Conservation (phyloP, 371 early-diverging fungal genomes). For the Apophysomyces ossiformis region DNA sequence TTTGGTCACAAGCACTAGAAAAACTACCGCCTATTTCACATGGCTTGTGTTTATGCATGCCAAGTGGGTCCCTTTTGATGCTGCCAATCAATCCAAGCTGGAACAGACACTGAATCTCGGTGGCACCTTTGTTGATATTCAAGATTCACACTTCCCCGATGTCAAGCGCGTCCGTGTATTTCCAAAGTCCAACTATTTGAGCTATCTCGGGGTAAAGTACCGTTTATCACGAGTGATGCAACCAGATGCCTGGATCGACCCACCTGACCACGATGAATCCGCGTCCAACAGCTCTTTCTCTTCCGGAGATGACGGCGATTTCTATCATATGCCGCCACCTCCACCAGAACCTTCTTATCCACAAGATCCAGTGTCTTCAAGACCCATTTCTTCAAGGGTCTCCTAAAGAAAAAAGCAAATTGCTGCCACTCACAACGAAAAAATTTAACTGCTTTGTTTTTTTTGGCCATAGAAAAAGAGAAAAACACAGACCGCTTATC, state of each 20-base stretch:
- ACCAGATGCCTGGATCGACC: conserved; percentile 43
- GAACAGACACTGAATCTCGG: conserved; percentile 52
- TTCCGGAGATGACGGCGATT: conserved; percentile 1
- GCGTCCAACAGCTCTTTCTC: conserved; percentile 10
- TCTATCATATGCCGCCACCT: conserved; percentile 11
- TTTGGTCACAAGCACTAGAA: conserved; percentile 12
- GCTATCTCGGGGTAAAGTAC: conserved; percentile 54
- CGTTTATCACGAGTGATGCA: conserved; percentile 56
- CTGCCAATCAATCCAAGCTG: conserved; percentile 42
- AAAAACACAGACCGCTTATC: conserved; percentile 1
- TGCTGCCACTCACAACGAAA: too few species aligned
- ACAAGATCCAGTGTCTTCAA: conserved; percentile 4
- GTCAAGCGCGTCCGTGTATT: conserved; percentile 55
- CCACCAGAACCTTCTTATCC: background rate
- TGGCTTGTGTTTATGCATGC: conserved; percentile 52
- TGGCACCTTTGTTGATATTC: conserved; percentile 55
- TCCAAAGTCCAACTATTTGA: conserved; percentile 52
- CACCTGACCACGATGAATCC: conserved; percentile 26
- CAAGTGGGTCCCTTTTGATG: conserved; percentile 54
- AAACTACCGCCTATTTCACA: conserved; percentile 30
- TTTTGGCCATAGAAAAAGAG: conserved; percentile 4
- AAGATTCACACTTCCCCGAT: conserved; percentile 46
- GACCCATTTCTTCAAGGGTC: conserved; percentile 18
- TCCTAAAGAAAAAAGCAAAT: conserved; percentile 1
- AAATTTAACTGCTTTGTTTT: background rate